Evolutionary conservation across 768 basidiomycete species (phyloP), one percentile per base, ranked within the genome.

Genomic region (Tulasnella sp.): DNA sequence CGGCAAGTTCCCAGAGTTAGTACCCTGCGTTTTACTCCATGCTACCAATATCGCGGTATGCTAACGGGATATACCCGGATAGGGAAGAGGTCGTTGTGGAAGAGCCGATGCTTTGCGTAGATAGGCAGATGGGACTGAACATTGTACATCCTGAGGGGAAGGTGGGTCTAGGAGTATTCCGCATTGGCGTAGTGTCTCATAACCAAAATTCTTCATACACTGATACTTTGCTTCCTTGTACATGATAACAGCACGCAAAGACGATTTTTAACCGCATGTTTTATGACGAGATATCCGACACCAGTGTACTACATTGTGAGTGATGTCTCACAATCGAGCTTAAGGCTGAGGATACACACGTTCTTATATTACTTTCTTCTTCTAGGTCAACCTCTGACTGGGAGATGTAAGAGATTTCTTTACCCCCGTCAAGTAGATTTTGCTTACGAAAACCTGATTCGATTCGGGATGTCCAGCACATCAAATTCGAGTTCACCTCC

Each of bases 71-170:
- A 7, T 38, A 38, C 15, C 15, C 7, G 34, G 5, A 7, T 38
- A 94, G 93, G 43, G 85, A 79, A 55, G 87, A 93, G 67, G 73
- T 90, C n/a, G 70, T 78, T 0, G 92, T 92, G 62, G 89, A 94
- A 62, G 77, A 91, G 67, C 89, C 92, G 1, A 73, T 99, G 5
- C 71, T 99, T 60, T 93, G 92, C 0, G 83, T 97, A 1, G 96
- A 99, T 72, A 79, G 93, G 53, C 94, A 97, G 69, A 93, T 97
- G 84, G 96, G 96, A 3, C 72, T 99, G 48, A 97, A 97, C 62
- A 86, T 98, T 53, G 89, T 97, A 15, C 91, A 96, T 68, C 91
- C 94, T 0, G 84, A 94, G 59, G 96, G 96, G 44, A 93, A 97
- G 78, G 92, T 90, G 66, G 38, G 30, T 21, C 3, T 26, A 11